Evolutionary conservation across 345 rosid genomes (phyloP), one percentile per base, ranked within the genome.

Genomic region (Hibiscus tridactylites): DNA sequence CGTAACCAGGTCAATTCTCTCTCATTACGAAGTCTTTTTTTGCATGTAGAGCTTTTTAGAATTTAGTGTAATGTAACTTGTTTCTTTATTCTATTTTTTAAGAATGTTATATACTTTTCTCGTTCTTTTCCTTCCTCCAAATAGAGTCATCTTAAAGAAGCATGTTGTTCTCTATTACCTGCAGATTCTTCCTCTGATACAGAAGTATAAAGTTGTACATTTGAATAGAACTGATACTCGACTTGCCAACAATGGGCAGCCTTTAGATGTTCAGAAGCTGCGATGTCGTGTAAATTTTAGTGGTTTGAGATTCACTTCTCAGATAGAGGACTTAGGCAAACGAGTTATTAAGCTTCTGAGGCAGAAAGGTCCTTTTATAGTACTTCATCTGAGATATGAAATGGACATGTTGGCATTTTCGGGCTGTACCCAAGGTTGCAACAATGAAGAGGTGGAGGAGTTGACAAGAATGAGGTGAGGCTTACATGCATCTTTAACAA

Each of bases 381-480:
- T 90, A 5, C 91, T 92, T 31, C 99, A 96, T 74, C 97, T 96
- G 35, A 81, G 99, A 81, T 92, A 96, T 69, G 99, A 96, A 86
- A 96, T 96, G 99, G 99, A 96, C 74, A 92, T 96, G 99, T 72
- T 96, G 72, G 99, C 99, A 15, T 96, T 96, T 77, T 96, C 99
- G 52, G 99, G 98, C 58, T 96, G 98, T 75, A 83, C 86, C 37
- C 93, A 92, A 57, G 98, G 99, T 76, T 96, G 98, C 82, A 96
- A 82, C 71, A 75, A 81, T 39, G 92, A 88, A 9, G 99, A 96
- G 79, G 93, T 85, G 72, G 99, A 92, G 60, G 98, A 96, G 62
- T 81, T 96, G 76, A 96, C 97, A 44, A 88, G 91, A 81, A 90
- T 96, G 99, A 91, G 99, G 99, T 91, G 74, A 77, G 79, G 56